A percentile compares a stretch with the other conserved stretches of the same genome.
Conservation (phyloP, 495 filamentous ascomycete genomes). For the Aspergillus steynii region DNA sequence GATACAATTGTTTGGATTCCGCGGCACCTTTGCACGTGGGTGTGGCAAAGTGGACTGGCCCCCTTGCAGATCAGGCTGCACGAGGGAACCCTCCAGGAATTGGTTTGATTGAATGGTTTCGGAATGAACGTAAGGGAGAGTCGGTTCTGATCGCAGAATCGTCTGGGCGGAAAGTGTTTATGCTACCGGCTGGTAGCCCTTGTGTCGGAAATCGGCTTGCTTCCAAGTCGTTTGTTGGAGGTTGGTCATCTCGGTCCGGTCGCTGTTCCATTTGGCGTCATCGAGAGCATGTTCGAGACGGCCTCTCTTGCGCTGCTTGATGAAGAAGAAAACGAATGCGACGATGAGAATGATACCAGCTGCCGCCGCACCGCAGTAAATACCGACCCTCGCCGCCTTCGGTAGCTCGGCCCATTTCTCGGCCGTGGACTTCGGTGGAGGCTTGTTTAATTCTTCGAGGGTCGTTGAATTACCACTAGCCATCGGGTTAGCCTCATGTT, state of each 20-base stretch:
- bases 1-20: conserved; percentile 14
- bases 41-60: conserved; percentile 9
- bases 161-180: conserved; percentile 26
- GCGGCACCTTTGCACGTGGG: conserved; percentile 7
- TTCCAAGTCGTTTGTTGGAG: conserved; percentile 46
- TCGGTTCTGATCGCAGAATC: neutral
- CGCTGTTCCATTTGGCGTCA: conserved; percentile 54
- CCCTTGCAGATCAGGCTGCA: conserved; percentile 16
- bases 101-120: conserved; percentile 1
- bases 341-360: conserved; percentile 52
- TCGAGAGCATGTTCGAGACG: conserved; percentile 60
- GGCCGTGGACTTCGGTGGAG: conserved; percentile 42
- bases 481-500: conserved; percentile 3
- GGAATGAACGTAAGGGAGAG: conserved; percentile 1
- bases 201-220: conserved; percentile 39
- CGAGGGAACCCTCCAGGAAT: neutral
- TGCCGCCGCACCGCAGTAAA: conserved; percentile 54
- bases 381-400: conserved; percentile 53
- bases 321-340: conserved; percentile 57
- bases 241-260: conserved; percentile 64
- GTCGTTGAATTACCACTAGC: conserved; percentile 65
- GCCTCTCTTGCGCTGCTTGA: conserved; percentile 67
- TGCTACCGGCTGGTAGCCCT: conserved; percentile 36
- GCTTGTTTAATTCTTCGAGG: conserved; percentile 33
- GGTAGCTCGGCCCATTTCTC: conserved; percentile 62